Evolutionary conservation across 179 eudicot species (phyloP).

Genomic region (Pouteria campechiana): DNA sequence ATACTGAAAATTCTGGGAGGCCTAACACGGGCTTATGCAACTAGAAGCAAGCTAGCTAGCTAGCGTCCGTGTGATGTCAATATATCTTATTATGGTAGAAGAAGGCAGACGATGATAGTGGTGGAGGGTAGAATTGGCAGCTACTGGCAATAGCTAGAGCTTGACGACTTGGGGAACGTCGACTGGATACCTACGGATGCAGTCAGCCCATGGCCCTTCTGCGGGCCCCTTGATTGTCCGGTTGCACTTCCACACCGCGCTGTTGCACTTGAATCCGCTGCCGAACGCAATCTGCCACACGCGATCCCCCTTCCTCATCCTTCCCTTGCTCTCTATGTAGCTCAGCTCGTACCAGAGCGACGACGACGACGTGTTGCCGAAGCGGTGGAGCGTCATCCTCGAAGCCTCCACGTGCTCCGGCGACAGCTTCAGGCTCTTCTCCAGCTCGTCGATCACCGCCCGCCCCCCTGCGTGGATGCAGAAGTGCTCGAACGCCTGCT

Average conservation of each 20-base stretch:
- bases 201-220: conserved; percentile 19
- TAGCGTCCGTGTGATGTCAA: too few species aligned
- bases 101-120: too few species aligned
- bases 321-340: conserved; percentile 24
- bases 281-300: conserved; percentile 27
- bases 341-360: conserved; percentile 27
- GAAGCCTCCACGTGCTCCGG: conserved; percentile 29
- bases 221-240: conserved; percentile 7
- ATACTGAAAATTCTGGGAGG: too few species aligned
- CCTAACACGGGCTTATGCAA: too few species aligned
- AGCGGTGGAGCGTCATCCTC: conserved; percentile 25
- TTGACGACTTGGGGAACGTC: conserved; percentile 17
- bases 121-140: too few species aligned
- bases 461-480: conserved; percentile 29
- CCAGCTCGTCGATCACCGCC: conserved; percentile 33
- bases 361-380: conserved; percentile 24
- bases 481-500: conserved; percentile 28
- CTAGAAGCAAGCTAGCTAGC: too few species aligned
- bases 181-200: conserved; percentile 20
- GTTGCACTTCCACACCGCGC: conserved; percentile 25
- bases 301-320: conserved; percentile 25
- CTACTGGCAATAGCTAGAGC: too few species aligned
- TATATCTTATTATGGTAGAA: too few species aligned
- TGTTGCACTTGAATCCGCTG: conserved; percentile 27
- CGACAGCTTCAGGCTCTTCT: conserved; percentile 17